Evolutionary conservation across 495 filamentous ascomycete genomes (phyloP).

Genomic region (Xylaria longipes): DNA sequence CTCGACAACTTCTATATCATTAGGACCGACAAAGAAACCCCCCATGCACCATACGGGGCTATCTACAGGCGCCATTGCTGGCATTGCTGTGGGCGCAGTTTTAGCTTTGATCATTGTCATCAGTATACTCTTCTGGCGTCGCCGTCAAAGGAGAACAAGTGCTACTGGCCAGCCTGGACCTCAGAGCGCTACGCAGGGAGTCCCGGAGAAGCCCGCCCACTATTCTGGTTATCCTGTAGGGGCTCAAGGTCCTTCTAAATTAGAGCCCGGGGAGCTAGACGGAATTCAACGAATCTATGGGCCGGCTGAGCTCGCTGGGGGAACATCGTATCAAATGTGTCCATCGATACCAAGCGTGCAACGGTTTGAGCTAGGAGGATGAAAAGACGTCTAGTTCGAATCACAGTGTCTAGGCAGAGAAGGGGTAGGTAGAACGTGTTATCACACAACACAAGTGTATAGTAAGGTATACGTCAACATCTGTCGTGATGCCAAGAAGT

Average conservation of each 20-base stretch:
- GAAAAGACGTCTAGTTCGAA: background rate
- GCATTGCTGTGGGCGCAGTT: slow-evolving; percentile 2
- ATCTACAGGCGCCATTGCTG: slow-evolving; percentile 4
- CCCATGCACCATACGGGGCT: background rate
- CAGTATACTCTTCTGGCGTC: background rate
- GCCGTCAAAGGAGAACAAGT: background rate
- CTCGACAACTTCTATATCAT: background rate
- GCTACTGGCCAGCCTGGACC: background rate
- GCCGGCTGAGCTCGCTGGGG: background rate
- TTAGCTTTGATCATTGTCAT: background rate
- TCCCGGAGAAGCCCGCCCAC: background rate
- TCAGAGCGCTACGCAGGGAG: background rate
- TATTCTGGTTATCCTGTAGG: background rate
- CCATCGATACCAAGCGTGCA: background rate
- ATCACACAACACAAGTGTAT: too few relatives aligned
- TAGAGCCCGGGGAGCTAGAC: background rate
- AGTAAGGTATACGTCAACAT: too few relatives aligned
- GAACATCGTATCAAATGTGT: background rate
- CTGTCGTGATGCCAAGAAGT: too few relatives aligned
- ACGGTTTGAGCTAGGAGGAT: background rate
- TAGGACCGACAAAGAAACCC: background rate
- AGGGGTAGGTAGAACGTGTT: too few relatives aligned
- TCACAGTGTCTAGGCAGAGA: too few relatives aligned
- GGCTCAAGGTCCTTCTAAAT: background rate
- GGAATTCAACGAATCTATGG: background rate